Evolutionary conservation across 1,284 basidiomycete species (phyloP), one percentile per base, ranked within the genome.

Genomic region (Inonotus obliquus): DNA sequence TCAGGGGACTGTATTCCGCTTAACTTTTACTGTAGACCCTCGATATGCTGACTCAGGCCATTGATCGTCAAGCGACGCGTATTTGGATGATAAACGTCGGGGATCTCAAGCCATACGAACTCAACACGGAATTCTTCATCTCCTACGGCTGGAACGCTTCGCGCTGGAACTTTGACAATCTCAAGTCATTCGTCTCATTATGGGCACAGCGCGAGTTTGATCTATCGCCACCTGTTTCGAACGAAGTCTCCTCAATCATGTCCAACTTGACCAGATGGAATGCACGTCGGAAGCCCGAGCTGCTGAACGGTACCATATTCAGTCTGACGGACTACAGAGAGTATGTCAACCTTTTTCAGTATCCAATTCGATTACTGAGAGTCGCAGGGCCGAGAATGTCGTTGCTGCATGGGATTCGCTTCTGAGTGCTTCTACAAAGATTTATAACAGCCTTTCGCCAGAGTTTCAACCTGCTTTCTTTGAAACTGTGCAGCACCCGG

Each of bases 41-140:
- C 66, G 83, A 87, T 63, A 83, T 86, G 73, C 77, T 86, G 75
- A 84, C 82, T 2, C 73, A 84, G 27, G 83, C 84, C 1, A 76
- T 85, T 17, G 81, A 81, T 27, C 78, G 81, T 25, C 73, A 83
- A n/a, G 83, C 84, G 1, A 79, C 74, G 3, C 76, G 76, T 19
- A 72, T 86, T 41, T 86, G 84, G 84, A 77, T 86, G 38, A 69
- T 85, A 48, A 85, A 85, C 67, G 84, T 86, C 38, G 87, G 87
- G 19, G 88, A 91, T 67, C 72, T 91, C 45, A 91, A 91, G 69
- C 85, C 86, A 0, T 86, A 85, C 67, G 89, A 91, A 66, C 79
- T 84, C 67, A 81, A 86, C 51, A 84, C 79, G 23, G 86, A 90
- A 65, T 89, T 86, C 70, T 89, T 87, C 77, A 73, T 90, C 65